Evolutionary conservation across 805 yeast species (phyloP).

Genomic region (Schwanniomyces vanrijiae): DNA sequence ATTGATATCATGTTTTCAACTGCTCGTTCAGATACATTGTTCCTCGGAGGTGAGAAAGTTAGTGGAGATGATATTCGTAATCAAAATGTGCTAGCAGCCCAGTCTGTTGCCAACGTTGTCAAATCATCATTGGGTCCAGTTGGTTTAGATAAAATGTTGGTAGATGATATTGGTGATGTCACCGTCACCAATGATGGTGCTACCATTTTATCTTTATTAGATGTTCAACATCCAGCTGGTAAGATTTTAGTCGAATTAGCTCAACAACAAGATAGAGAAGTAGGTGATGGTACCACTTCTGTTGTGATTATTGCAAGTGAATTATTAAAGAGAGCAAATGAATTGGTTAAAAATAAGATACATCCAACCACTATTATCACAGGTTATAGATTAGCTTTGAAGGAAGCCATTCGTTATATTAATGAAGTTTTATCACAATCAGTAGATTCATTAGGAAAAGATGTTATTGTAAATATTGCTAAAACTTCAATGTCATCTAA

Average conservation of each 20-base stretch:
- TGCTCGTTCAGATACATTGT: slow-evolving; percentile 88
- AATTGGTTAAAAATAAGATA: slow-evolving; percentile 85
- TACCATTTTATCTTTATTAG: slow-evolving; percentile 83
- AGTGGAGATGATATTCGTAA: slow-evolving; percentile 96
- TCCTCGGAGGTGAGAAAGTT: slow-evolving; percentile 92
- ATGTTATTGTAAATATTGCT: slow-evolving; percentile 85
- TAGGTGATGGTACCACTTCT: slow-evolving; percentile 97
- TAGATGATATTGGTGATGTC: slow-evolving; percentile 98
- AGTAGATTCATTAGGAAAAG: slow-evolving; percentile 78
- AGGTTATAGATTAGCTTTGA: slow-evolving; percentile 90
- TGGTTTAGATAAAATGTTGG: slow-evolving; percentile 97
- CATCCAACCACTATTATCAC: slow-evolving; percentile 98
- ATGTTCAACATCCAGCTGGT: slow-evolving; percentile 99
- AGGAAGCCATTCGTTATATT: slow-evolving; percentile 86
- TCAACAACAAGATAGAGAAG: slow-evolving; percentile 98
- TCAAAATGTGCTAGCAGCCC: slow-evolving; percentile 94
- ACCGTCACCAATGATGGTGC: slow-evolving; percentile 99
- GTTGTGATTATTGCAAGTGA: slow-evolving; percentile 97
- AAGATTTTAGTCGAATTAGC: slow-evolving; percentile 95
- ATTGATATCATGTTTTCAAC: slow-evolving; percentile 55
- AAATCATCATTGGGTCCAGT: slow-evolving; percentile 97
- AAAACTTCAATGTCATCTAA: slow-evolving; percentile 97
- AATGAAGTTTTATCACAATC: slow-evolving; percentile 80
- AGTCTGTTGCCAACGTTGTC: slow-evolving; percentile 77
- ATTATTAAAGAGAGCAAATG: slow-evolving; percentile 87